phyloP scores from a whole-genome alignment of 2,329 filamentous ascomycete genomes.

The Aspergillus pseudoterreus region DNA sequence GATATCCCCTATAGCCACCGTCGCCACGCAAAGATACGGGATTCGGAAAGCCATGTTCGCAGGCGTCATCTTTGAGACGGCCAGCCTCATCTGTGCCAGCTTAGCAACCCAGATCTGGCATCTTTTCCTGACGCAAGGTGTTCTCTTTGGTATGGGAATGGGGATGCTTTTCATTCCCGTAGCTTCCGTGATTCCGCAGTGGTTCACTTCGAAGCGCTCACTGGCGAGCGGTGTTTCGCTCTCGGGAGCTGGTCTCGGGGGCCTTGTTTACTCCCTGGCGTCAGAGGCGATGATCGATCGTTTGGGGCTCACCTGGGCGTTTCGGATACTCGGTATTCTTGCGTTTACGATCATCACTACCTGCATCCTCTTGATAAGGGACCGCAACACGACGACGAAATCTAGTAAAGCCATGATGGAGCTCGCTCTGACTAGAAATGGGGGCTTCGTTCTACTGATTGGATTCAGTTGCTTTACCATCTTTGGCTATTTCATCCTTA shows the following conservation, averaged over 20 bases:
- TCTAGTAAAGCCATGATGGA: neutral
- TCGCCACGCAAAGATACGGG: slow-evolving; percentile 18
- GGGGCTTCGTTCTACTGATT: slow-evolving; percentile 1
- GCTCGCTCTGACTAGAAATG: neutral
- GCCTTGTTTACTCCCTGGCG: slow-evolving; percentile 32
- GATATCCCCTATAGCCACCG: slow-evolving; percentile 19
- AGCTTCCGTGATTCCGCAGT: slow-evolving; percentile 38
- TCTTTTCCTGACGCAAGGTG: slow-evolving; percentile 40
- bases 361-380: slow-evolving; percentile 25
- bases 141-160: slow-evolving; percentile 39
- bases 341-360: slow-evolving; percentile 35
- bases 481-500: neutral
- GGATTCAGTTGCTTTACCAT: slow-evolving; percentile 42
- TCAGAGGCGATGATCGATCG: slow-evolving; percentile 36
- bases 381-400: neutral
- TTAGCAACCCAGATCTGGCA: slow-evolving; percentile 39
- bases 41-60: slow-evolving; percentile 25
- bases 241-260: slow-evolving; percentile 41
- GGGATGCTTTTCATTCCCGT: slow-evolving; percentile 40
- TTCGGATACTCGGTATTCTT: slow-evolving; percentile 28
- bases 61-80: slow-evolving; percentile 31
- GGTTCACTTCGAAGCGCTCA: slow-evolving; percentile 38
- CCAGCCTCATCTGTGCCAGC: slow-evolving; percentile 34
- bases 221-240: slow-evolving; percentile 40
- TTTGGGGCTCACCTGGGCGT: slow-evolving; percentile 41